Base-by-base conservation (phyloP, 345 rosid species). In the Linum tenue region DNA sequence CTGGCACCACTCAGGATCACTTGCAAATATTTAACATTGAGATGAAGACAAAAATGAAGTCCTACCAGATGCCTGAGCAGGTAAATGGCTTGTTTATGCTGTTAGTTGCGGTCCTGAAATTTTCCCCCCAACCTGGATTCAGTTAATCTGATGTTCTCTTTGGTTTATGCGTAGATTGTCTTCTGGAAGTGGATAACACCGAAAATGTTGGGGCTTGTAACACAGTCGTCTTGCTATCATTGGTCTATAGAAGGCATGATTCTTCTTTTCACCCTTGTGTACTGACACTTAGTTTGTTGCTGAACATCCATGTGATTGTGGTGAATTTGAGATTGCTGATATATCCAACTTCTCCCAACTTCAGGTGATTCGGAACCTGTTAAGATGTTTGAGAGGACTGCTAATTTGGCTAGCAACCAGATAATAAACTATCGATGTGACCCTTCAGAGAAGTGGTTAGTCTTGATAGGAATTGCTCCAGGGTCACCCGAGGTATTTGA, bases 131-230 rank as follows among this genome's bases (percentile, higher is more conserved):
- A 48, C 14, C 3, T 1, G 3, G 9, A 48, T 48, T 48, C 14
- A 15, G 70, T 57, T 72, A 1, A 43, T 35, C 76, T 65, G 41
- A 14, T 17, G 56, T 51, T 43, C 41, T 40, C 38, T 36, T 53
- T 22, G 5, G 15, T 42, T 48, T 41, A 43, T 69, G 59, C 59
- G 16, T 71, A 95, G 99, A 90, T 95, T 75, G 95, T 75, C 64
- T 95, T 95, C 79, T 95, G 99, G 99, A 95, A 95, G 74, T 95
- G 99, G 99, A 89, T 95, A 67, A 76, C 82, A 69, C 89, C 91
- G 42, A 91, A 89, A 77, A 80, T 91, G 97, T 68, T 95, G 86
- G 99, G 97, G 65, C 59, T 95, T 57, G 99, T 91, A 69, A 95
- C 99, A 4, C 96, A 89, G 78, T 70, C 81, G 61, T 74, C 99